These are phyloP conservation scores for Chenopodium berlandieri DNA, from an alignment of 148 eudicot genomes.

Conservation along the genomic window DNA sequence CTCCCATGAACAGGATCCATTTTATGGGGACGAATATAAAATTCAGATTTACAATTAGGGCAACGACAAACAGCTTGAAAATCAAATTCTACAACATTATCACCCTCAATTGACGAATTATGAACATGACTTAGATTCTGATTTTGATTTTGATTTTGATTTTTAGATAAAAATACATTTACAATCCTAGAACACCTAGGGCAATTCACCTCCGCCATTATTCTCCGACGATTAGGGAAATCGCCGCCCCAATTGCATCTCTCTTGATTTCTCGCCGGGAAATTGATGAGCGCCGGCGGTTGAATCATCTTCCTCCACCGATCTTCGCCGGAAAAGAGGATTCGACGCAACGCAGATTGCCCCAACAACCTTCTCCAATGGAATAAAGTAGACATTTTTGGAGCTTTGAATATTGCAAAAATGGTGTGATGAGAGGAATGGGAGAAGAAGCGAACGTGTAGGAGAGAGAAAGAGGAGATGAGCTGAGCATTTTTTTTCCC, in stretches of 20 bases:
- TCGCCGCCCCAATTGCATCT: slow-evolving; percentile 24
- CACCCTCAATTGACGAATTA: background rate
- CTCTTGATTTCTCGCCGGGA: slow-evolving; percentile 9
- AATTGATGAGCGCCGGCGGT: background rate
- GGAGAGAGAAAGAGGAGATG: slow-evolving; percentile 5
- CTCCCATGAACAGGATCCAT: slow-evolving; percentile 69
- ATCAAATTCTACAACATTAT: background rate
- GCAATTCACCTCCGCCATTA: slow-evolving; percentile 75
- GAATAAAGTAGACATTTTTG: background rate
- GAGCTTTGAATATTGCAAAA: background rate
- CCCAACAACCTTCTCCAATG: slow-evolving; percentile 16
- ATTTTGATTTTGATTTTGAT: slow-evolving; percentile 6
- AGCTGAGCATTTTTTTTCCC: background rate
- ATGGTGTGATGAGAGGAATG: background rate
- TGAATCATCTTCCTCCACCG: background rate
- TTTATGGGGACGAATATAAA: slow-evolving; percentile 51
- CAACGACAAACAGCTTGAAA: slow-evolving; percentile 57
- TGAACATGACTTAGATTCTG: background rate
- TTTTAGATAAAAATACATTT: slow-evolving; percentile 52
- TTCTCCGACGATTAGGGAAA: background rate
- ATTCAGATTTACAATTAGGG: slow-evolving; percentile 73
- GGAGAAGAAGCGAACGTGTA: slow-evolving; percentile 22
- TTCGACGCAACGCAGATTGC: background rate
- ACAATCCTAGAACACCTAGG: slow-evolving; percentile 68
- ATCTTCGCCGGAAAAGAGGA: background rate